phyloP scores from a whole-genome alignment of 2,329 filamentous ascomycete genomes.

The Colletotrichum tofieldiae region DNA sequence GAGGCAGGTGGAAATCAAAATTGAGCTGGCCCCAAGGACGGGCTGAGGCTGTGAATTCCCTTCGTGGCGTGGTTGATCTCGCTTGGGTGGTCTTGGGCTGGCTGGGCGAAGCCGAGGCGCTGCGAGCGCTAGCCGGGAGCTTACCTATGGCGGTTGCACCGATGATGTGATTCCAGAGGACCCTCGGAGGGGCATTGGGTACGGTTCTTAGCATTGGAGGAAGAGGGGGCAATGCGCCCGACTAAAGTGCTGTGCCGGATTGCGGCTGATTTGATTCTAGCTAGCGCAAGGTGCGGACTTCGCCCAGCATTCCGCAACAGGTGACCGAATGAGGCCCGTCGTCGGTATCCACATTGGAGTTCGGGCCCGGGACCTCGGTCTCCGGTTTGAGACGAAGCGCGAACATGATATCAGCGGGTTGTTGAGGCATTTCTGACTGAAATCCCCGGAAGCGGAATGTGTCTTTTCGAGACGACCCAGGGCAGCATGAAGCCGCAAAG shows the following conservation, averaged over 20 bases:
- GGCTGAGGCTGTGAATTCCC: slow-evolving; percentile 11
- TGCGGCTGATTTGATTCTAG: background rate
- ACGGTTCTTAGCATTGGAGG: background rate
- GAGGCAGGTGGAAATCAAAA: background rate
- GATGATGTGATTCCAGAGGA: background rate
- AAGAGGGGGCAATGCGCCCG: slow-evolving; percentile 3
- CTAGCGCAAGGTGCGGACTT: background rate
- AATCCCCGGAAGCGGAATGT: background rate
- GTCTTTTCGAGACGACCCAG: background rate
- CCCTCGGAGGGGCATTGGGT: background rate
- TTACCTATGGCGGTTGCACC: background rate
- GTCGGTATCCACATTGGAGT: background rate
- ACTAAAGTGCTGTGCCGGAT: slow-evolving; percentile 16
- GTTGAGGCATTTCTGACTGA: background rate
- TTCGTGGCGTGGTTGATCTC: slow-evolving; percentile 3
- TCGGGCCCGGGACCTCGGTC: background rate
- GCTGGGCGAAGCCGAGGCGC: slow-evolving; percentile 1
- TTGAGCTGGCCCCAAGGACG: background rate
- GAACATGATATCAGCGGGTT: background rate
- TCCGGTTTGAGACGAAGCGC: background rate
- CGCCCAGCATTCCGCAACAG: slow-evolving; percentile 4
- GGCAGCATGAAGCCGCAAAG: background rate
- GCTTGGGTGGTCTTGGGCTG: slow-evolving; percentile 7
- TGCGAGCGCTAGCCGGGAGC: background rate
- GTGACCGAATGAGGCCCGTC: slow-evolving; percentile 22